phyloP scores from a whole-genome alignment of 306 rosid genomes.

The Nissolia schottii region DNA sequence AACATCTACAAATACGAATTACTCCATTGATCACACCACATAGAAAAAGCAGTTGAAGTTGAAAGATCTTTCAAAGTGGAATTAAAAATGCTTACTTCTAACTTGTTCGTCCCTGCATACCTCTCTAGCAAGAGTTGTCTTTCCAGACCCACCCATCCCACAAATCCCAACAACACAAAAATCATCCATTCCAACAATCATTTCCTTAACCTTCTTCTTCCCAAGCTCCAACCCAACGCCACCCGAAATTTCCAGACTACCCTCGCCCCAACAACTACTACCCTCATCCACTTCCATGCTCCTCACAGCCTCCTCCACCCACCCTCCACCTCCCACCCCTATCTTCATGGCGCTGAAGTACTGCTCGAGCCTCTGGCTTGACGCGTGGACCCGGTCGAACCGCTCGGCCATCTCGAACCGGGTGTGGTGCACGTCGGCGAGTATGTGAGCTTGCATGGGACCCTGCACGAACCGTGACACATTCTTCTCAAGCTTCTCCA shows the following conservation, averaged over 20 bases:
- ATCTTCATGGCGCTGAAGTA: slow-evolving; percentile 58
- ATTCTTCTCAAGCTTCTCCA: slow-evolving; percentile 74
- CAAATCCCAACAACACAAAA: slow-evolving; percentile 51
- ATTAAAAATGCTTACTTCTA: slow-evolving; percentile 48
- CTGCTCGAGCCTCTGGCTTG: slow-evolving; percentile 39
- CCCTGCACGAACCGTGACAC: slow-evolving; percentile 51
- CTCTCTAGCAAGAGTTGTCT: slow-evolving; percentile 82
- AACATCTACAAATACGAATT: too few relatives aligned
- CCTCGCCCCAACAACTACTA: slow-evolving; percentile 33
- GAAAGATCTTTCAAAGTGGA: neutral
- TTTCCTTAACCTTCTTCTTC: slow-evolving; percentile 64
- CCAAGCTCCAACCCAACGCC: slow-evolving; percentile 55
- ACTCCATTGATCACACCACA: too few relatives aligned
- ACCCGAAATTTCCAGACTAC: slow-evolving; percentile 38
- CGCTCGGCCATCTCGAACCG: slow-evolving; percentile 50
- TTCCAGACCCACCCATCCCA: slow-evolving; percentile 96
- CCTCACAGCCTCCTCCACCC: slow-evolving; percentile 69
- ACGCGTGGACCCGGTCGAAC: slow-evolving; percentile 54
- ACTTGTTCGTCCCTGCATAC: slow-evolving; percentile 62
- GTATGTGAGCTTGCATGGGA: slow-evolving; percentile 55
- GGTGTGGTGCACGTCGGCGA: slow-evolving; percentile 75
- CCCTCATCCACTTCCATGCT: slow-evolving; percentile 49
- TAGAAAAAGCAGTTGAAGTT: neutral
- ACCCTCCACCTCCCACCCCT: slow-evolving; percentile 52
- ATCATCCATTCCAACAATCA: slow-evolving; percentile 44